phyloP scores from a whole-genome alignment of 176 grass and related monocot genomes.

The Musa beccarii region DNA sequence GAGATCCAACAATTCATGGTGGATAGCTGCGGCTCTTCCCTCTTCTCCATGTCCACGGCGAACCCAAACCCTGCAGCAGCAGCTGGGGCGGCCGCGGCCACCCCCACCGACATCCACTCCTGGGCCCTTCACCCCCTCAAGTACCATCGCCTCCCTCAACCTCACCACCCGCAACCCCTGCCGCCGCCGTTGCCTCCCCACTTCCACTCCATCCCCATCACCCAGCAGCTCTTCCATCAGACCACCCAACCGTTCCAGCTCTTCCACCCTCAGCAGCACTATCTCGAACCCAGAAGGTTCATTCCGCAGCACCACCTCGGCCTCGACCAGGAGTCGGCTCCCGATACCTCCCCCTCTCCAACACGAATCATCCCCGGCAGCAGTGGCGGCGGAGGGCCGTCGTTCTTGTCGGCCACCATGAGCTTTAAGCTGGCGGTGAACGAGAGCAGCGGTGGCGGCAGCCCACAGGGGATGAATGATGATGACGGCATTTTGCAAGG shows the following conservation, averaged over 20 bases:
- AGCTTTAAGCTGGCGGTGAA: conserved; percentile 76
- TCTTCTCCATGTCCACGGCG: conserved; percentile 27
- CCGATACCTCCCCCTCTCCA: conserved; percentile 1
- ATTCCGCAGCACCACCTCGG: conserved; percentile 54
- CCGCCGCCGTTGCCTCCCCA: not conserved
- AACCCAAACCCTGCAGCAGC: not conserved
- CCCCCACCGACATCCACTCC: not conserved
- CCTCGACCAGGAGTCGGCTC: conserved; percentile 52
- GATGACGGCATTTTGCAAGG: conserved; percentile 41
- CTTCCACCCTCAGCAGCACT: conserved; percentile 27
- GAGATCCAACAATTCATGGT: conserved; percentile 29
- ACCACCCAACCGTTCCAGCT: conserved; percentile 6
- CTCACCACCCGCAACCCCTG: not conserved
- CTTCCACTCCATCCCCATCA: conserved; percentile 5
- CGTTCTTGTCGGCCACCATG: conserved; percentile 59
- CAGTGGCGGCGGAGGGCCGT: conserved; percentile 10
- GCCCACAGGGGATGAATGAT: conserved; percentile 42
- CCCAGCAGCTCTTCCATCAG: conserved; percentile 22
- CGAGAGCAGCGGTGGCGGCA: conserved; percentile 42
- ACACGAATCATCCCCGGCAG: conserved; percentile 35
- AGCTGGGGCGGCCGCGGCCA: too few species aligned
- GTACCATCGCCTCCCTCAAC: conserved; percentile 12
- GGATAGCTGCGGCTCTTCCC: not conserved
- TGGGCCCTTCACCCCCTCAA: conserved; percentile 5
- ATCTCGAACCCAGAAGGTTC: conserved; percentile 14